These are phyloP conservation scores for Mycena albidolilacea DNA, from an alignment of 768 basidiomycete species.

Conservation along the genomic window DNA sequence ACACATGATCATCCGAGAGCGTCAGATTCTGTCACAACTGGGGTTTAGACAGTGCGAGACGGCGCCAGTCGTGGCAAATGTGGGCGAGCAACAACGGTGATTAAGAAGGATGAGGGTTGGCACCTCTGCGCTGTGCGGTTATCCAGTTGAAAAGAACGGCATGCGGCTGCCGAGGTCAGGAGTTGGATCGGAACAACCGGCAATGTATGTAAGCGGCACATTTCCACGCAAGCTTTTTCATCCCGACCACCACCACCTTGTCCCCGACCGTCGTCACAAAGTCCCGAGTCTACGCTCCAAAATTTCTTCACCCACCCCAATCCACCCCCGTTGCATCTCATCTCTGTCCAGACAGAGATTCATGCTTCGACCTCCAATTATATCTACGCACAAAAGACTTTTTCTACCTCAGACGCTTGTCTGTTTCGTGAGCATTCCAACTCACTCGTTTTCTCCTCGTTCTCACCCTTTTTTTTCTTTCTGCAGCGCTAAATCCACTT, in stretches of 20 bases:
- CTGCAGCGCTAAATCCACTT: slow-evolving; percentile 69
- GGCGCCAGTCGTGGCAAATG: not conserved
- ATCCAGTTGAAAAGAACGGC: no score
- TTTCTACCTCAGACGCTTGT: slow-evolving; percentile 64
- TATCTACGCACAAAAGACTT: slow-evolving; percentile 74
- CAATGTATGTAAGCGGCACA: no score
- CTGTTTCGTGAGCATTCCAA: slow-evolving; percentile 62
- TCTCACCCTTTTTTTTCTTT: not conserved
- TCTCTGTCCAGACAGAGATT: slow-evolving; percentile 84
- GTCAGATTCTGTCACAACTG: not conserved
- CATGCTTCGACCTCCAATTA: slow-evolving; percentile 94
- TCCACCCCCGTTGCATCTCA: slow-evolving; percentile 57
- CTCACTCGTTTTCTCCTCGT: not conserved
- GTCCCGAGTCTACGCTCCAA: slow-evolving; percentile 57
- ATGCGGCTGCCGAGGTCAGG: no score
- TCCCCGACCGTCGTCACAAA: slow-evolving; percentile 32
- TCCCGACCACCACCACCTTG: slow-evolving; percentile 13
- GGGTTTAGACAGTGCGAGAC: not conserved
- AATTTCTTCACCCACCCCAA: slow-evolving; percentile 72
- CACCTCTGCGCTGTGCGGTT: no score
- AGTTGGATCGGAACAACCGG: no score
- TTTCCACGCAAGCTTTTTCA: slow-evolving; percentile 23
- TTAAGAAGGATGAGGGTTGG: not conserved
- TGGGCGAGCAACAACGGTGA: not conserved
- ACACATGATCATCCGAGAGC: not conserved